Conservation (phyloP, 257 asterid genomes). For the Rauvolfia tetraphylla region DNA sequence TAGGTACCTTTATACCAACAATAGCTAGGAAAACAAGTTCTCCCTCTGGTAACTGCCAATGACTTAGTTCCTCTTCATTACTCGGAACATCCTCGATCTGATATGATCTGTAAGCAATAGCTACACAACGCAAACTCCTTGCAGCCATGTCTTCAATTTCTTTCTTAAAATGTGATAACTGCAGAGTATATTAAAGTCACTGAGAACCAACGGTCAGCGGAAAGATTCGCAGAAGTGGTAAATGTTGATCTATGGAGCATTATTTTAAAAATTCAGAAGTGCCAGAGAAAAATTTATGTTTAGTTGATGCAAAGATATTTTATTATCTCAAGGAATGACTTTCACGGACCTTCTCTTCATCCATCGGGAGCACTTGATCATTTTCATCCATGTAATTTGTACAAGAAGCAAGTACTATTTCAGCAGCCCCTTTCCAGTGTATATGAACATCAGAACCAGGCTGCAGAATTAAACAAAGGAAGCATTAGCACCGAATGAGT, state of each 20-base stretch:
- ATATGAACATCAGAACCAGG: slow-evolving; percentile 58
- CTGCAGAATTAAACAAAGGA: slow-evolving; percentile 38
- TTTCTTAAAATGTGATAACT: slow-evolving; percentile 48
- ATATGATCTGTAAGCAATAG: slow-evolving; percentile 61
- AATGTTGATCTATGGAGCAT: neutral
- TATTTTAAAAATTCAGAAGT: neutral
- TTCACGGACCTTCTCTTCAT: slow-evolving; percentile 60
- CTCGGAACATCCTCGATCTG: slow-evolving; percentile 56
- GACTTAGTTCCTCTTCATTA: slow-evolving; percentile 58
- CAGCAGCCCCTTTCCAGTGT: slow-evolving; percentile 99
- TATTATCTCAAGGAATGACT: neutral
- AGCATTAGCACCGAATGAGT: slow-evolving; percentile 2
- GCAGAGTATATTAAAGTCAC: slow-evolving; percentile 22
- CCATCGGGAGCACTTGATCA: slow-evolving; percentile 53
- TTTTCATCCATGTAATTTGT: slow-evolving; percentile 60
- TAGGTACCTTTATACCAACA: slow-evolving; percentile 80
- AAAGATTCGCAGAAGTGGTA: neutral
- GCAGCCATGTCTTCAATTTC: slow-evolving; percentile 84
- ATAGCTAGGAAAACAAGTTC: slow-evolving; percentile 81
- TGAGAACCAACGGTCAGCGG: neutral
- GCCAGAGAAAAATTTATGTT: neutral
- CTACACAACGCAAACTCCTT: slow-evolving; percentile 89
- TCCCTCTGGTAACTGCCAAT: slow-evolving; percentile 81
- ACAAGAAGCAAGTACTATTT: slow-evolving; percentile 75
- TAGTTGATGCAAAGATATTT: neutral